Percentiles rank a stretch among this genome's conserved stretches.
Conservation (phyloP, 345 rosid species). For the Fremontodendron californicum region DNA sequence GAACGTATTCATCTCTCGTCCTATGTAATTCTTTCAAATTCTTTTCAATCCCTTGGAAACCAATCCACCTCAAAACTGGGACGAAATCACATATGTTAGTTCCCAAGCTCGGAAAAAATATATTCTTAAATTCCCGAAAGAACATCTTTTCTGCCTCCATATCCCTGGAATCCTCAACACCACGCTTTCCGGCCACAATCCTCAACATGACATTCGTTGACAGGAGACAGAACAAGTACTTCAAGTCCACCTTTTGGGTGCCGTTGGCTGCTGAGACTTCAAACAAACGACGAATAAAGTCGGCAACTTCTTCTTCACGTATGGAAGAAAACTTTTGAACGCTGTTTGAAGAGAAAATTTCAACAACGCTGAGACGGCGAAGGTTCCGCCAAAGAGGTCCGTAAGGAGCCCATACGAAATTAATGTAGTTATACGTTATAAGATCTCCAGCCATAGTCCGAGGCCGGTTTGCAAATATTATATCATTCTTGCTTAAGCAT, state of each 20-base stretch:
- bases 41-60: slow-evolving; percentile 48
- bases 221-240: slow-evolving; percentile 19
- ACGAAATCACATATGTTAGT: slow-evolving; percentile 41
- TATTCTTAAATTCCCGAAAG: slow-evolving; percentile 37
- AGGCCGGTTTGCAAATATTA: slow-evolving; percentile 50
- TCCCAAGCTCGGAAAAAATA: slow-evolving; percentile 32
- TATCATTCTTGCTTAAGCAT: slow-evolving; percentile 50
- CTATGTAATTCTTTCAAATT: slow-evolving; percentile 31
- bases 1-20: slow-evolving; percentile 39
- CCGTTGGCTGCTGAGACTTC: not conserved
- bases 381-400: slow-evolving; percentile 50
- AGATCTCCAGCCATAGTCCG: slow-evolving; percentile 32
- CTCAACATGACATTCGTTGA: slow-evolving; percentile 28
- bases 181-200: slow-evolving; percentile 26
- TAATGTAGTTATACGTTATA: slow-evolving; percentile 33
- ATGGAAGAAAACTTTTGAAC: slow-evolving; percentile 19
- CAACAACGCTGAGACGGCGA: slow-evolving; percentile 43
- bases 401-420: slow-evolving; percentile 34
- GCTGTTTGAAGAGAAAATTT: slow-evolving; percentile 38
- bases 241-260: slow-evolving; percentile 27
- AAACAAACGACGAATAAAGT: slow-evolving; percentile 24
- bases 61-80: slow-evolving; percentile 46
- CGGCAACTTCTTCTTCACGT: slow-evolving; percentile 30
- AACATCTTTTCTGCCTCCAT: slow-evolving; percentile 33
- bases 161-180: slow-evolving; percentile 15